Base-by-base conservation (phyloP, 2,329 filamentous ascomycete species). In the Ceratocystis lukuohia region DNA sequence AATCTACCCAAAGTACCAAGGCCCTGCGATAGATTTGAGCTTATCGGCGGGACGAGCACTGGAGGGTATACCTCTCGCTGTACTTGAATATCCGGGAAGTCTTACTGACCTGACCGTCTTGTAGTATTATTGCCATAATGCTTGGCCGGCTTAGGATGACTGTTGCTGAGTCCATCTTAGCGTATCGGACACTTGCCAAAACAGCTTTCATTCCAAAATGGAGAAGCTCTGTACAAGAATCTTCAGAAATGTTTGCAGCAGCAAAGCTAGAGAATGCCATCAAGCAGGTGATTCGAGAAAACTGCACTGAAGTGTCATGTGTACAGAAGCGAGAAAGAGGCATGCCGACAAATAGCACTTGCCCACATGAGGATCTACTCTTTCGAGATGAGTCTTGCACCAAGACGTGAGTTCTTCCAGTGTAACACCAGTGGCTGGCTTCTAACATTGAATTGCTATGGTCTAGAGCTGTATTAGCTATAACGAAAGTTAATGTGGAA, bases 31-130 rank as follows among this genome's bases (percentile, higher is more conserved):
- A 65, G 69, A 33, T 74, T 73, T 64, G 70, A 74, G 22, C 65
- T 74, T 15, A 72, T 74, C 48, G 72, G 71, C 50, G 72, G 72
- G n/a, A 74, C 72, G 22, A 72, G 72, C 64, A 73, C 72, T 1
- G 71, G 72, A 56, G 71, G 71, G 71, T 72, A 64, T 30, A 64
- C 41, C n/a, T 12, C 7, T 37, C n/a, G 22, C 22, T 22, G 22
- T 22, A 22, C 46, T 2, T 8, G 33, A 8, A 37, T 37, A 37
- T 20, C 20, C 22, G 33, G 6, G 1, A 1, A 37, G 33, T 2
- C 33, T 10, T 37, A 5, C 33, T 37, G 6, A 37, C 33, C 33
- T 3, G 6, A 37, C 33, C 7, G 5, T 37, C 33, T 53, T 53
- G 1, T 8, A 53, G 48, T 20, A 20, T 53, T 12, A 53, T 53